Evolutionary conservation across 495 filamentous ascomycete species (phyloP).

Genomic region (Neurospora tetrasperma): DNA sequence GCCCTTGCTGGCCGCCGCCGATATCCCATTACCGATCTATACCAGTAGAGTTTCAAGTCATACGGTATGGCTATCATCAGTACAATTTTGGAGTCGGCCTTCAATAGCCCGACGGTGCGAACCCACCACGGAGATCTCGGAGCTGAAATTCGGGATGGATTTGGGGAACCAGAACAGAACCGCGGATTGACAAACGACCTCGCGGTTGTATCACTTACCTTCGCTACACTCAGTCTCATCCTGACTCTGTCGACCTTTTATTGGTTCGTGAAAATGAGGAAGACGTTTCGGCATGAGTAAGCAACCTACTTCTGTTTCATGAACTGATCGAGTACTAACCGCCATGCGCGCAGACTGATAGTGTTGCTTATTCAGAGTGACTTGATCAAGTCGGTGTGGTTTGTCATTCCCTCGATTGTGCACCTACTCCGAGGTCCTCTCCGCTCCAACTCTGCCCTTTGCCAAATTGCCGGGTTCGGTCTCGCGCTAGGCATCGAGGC

Average conservation of each 20-base stretch:
- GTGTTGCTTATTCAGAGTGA: slow-evolving; percentile 61
- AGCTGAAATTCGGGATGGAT: background rate
- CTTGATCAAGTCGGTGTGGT: slow-evolving; percentile 56
- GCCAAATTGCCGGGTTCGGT: slow-evolving; percentile 58
- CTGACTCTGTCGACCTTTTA: slow-evolving; percentile 46
- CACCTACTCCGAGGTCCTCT: slow-evolving; percentile 38
- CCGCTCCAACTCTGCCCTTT: slow-evolving; percentile 43
- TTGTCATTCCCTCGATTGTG: slow-evolving; percentile 50
- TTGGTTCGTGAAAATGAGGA: slow-evolving; percentile 66
- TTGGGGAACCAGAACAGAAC: background rate
- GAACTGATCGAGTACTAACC: background rate
- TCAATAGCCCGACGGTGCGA: background rate
- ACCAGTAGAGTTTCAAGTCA: background rate
- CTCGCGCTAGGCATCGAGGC: slow-evolving; percentile 54
- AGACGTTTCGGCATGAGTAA: slow-evolving; percentile 65
- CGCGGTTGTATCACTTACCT: slow-evolving; percentile 16
- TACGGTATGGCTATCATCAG: slow-evolving; percentile 1
- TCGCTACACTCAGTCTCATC: slow-evolving; percentile 42
- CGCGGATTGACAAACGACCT: slow-evolving; percentile 4
- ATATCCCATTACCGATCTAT: background rate
- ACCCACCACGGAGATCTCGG: background rate
- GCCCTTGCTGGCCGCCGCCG: background rate
- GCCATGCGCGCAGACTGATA: slow-evolving; percentile 42
- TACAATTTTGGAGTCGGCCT: background rate
- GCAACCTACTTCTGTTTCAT: slow-evolving; percentile 7